phyloP scores from a whole-genome alignment of 441 rosid genomes.

The Monsonia emarginata region DNA sequence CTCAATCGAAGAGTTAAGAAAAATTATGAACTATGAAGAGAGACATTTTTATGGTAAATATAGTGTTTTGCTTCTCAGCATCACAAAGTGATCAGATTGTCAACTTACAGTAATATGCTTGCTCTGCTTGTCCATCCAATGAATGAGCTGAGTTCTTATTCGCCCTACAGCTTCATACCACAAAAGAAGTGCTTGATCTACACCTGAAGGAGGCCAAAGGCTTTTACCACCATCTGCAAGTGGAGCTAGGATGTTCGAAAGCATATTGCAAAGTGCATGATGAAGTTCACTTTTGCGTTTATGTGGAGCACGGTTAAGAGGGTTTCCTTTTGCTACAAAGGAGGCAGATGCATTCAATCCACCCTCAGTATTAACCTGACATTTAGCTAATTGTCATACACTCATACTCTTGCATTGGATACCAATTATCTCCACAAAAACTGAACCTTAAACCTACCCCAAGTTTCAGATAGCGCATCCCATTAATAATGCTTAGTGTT shows the following conservation, averaged over 20 bases:
- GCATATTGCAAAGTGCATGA: conserved; percentile 97
- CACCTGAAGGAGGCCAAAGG: conserved; percentile 97
- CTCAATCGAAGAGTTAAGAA: background rate
- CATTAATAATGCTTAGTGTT: conserved; percentile 88
- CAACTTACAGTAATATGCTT: conserved; percentile 84
- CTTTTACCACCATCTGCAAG: conserved; percentile 91
- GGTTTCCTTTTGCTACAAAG: conserved; percentile 94
- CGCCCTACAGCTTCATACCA: conserved; percentile 99
- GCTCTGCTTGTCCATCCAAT: conserved; percentile 99
- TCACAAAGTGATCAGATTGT: background rate
- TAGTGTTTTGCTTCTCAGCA: background rate
- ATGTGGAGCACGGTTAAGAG: conserved; percentile 81
- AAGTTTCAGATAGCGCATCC: conserved; percentile 96
- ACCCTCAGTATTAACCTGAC: conserved; percentile 91
- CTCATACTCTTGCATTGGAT: conserved; percentile 23
- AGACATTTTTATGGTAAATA: background rate
- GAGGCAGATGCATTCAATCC: conserved; percentile 98
- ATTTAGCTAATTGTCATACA: conserved; percentile 26
- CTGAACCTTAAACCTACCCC: conserved; percentile 54
- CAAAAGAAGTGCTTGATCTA: conserved; percentile 80
- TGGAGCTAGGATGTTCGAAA: conserved; percentile 88
- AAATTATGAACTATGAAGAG: background rate
- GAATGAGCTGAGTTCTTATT: conserved; percentile 70
- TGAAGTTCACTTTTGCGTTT: conserved; percentile 94
- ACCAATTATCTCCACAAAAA: conserved; percentile 11